Percentiles rank a stretch among this genome's conserved stretches.
Evolutionary conservation across 305 asterid species (phyloP).

Genomic region (Fraxinus albicans): DNA sequence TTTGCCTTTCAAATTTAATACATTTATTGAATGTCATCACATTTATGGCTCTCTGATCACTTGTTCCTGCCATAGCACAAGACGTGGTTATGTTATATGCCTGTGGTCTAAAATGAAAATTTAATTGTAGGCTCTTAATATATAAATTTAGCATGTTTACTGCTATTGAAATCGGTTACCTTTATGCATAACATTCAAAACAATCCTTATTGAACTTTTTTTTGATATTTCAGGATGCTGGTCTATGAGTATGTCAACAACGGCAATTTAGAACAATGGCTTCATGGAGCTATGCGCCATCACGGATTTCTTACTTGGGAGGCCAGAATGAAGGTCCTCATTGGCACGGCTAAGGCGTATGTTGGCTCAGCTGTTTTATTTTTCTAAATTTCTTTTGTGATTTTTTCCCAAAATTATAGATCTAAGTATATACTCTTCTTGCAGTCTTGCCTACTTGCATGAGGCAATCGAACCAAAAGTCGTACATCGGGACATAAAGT

Average conservation of each 20-base stretch:
- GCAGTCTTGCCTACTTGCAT: conserved; percentile 59
- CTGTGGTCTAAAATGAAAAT: not conserved
- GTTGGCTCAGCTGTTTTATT: conserved; percentile 13
- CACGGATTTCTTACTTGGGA: conserved; percentile 95
- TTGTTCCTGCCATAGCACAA: not conserved
- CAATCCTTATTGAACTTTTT: conserved; percentile 6
- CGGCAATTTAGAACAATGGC: conserved; percentile 95
- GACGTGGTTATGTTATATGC: not conserved
- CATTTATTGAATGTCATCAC: not conserved
- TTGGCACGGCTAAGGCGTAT: conserved; percentile 62
- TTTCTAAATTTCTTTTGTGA: not conserved
- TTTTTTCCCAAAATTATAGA: not conserved
- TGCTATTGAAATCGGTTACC: not conserved
- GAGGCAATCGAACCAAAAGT: conserved; percentile 63
- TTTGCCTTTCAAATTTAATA: not conserved
- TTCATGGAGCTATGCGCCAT: conserved; percentile 93
- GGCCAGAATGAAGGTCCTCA: conserved; percentile 56
- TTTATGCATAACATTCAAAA: not conserved
- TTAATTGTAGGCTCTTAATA: not conserved
- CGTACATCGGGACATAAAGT: conserved; percentile 56
- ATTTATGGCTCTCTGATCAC: not conserved
- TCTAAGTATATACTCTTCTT: conserved; percentile 16
- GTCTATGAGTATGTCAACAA: conserved; percentile 91
- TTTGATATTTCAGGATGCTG: conserved; percentile 51
- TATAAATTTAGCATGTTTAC: not conserved